Percentiles rank a stretch among this genome's conserved stretches.
Conservation (phyloP, 257 asterid genomes). For the Solanum medicagineum region DNA sequence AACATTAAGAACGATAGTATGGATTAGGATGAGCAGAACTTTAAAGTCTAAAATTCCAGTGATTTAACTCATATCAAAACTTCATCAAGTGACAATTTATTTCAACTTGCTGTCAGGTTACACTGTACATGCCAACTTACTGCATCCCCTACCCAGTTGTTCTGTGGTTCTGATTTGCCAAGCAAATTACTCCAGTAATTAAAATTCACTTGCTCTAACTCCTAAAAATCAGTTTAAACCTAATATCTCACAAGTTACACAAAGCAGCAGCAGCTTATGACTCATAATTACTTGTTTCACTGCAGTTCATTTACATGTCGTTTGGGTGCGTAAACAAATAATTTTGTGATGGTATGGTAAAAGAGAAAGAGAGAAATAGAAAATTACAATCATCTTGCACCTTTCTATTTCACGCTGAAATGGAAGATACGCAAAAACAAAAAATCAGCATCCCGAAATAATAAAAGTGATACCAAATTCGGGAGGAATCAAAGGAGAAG, state of each 20-base stretch:
- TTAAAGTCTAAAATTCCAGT: background rate
- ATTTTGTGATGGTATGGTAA: no score
- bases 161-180: background rate
- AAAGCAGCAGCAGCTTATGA: background rate
- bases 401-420: no score
- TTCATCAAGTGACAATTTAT: background rate
- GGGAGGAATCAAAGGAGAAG: no score
- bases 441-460: no score
- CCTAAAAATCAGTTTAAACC: background rate
- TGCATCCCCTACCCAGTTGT: background rate
- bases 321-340: no score
- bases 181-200: background rate
- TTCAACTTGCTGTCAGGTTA: background rate
- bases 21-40: background rate
- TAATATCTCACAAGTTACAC: background rate
- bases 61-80: no score
- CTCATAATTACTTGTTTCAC: background rate
- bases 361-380: no score
- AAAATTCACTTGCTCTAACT: background rate
- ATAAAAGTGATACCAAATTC: no score
- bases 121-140: background rate
- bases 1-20: background rate
- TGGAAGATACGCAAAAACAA: no score
- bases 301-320: no score
- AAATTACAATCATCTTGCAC: no score